Conservation (phyloP, 2,329 filamentous ascomycete genomes). For the Canariomyces notabilis region DNA sequence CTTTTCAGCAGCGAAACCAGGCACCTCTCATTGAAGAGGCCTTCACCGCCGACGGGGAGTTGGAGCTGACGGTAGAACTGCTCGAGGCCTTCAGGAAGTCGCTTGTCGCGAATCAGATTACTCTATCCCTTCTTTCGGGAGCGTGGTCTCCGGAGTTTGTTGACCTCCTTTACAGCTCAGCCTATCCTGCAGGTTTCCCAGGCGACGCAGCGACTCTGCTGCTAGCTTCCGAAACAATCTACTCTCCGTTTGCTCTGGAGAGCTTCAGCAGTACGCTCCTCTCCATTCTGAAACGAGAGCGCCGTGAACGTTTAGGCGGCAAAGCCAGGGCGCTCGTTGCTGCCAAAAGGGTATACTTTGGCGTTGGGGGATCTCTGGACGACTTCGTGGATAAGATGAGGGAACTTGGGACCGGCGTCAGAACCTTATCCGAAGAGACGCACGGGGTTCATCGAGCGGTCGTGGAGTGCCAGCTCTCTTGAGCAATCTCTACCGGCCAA, state of each 20-base stretch:
- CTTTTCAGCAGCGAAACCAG: slow-evolving; percentile 40
- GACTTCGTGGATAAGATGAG: slow-evolving; percentile 58
- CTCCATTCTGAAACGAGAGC: slow-evolving; percentile 48
- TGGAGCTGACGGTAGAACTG: slow-evolving; percentile 58
- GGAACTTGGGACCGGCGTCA: slow-evolving; percentile 44
- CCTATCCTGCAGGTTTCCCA: slow-evolving; percentile 17
- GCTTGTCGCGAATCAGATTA: slow-evolving; percentile 47
- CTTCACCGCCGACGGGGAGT: slow-evolving; percentile 51
- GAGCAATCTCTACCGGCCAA: not conserved
- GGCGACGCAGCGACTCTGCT: slow-evolving; percentile 44
- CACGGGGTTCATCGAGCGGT: slow-evolving; percentile 59
- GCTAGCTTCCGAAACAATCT: slow-evolving; percentile 77
- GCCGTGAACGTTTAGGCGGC: slow-evolving; percentile 32
- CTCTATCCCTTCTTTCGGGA: slow-evolving; percentile 65
- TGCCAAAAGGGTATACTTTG: slow-evolving; percentile 79
- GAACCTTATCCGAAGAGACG: slow-evolving; percentile 51
- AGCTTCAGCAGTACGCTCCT: slow-evolving; percentile 66
- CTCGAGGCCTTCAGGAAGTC: slow-evolving; percentile 53
- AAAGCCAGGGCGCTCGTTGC: slow-evolving; percentile 61
- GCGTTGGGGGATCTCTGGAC: slow-evolving; percentile 75
- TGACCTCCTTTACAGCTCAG: slow-evolving; percentile 45
- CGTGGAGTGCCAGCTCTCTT: slow-evolving; percentile 44
- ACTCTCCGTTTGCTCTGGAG: slow-evolving; percentile 65
- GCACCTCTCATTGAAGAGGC: slow-evolving; percentile 39
- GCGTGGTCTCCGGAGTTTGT: slow-evolving; percentile 67